Conservation (phyloP, 2,329 filamentous ascomycete species). For the Arachnopeziza araneosa region DNA sequence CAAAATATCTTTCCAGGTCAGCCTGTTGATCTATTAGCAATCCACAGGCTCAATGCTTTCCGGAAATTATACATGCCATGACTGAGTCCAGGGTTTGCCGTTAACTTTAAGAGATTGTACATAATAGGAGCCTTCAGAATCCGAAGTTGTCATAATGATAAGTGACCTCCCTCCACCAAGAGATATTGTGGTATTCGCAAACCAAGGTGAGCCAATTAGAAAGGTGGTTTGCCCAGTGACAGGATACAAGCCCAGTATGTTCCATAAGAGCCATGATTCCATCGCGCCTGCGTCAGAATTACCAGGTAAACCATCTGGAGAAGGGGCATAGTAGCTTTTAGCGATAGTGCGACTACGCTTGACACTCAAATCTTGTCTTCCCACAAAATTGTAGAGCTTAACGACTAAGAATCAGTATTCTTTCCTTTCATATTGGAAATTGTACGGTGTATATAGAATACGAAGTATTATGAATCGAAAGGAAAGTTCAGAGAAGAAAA, state of each 20-base stretch:
- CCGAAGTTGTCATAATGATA: slow-evolving; percentile 46
- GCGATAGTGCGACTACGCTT: slow-evolving; percentile 51
- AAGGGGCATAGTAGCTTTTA: slow-evolving; percentile 51
- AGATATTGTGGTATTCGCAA: slow-evolving; percentile 49
- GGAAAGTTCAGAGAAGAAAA: not conserved
- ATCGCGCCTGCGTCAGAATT: slow-evolving; percentile 63
- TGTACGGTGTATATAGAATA: no score
- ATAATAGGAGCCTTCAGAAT: slow-evolving; percentile 44
- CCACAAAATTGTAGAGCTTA: slow-evolving; percentile 57
- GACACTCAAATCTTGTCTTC: slow-evolving; percentile 56
- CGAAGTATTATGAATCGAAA: no score
- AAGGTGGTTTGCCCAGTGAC: slow-evolving; percentile 64
- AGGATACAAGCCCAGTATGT: slow-evolving; percentile 62
- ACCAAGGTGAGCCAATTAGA: slow-evolving; percentile 59
- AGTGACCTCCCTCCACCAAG: slow-evolving; percentile 41
- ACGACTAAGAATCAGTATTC: not conserved
- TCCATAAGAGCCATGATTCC: slow-evolving; percentile 65
- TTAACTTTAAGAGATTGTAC: slow-evolving; percentile 63
- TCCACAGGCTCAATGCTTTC: not conserved
- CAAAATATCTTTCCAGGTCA: slow-evolving; percentile 62
- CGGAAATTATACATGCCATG: not conserved
- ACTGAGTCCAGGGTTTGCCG: slow-evolving; percentile 45
- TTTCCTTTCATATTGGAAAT: not conserved
- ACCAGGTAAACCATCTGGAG: slow-evolving; percentile 52
- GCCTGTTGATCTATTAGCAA: not conserved